Percentiles rank a stretch among this genome's conserved stretches.
phyloP scores from a whole-genome alignment of 768 basidiomycete genomes.

The Termitomyces sp. region DNA sequence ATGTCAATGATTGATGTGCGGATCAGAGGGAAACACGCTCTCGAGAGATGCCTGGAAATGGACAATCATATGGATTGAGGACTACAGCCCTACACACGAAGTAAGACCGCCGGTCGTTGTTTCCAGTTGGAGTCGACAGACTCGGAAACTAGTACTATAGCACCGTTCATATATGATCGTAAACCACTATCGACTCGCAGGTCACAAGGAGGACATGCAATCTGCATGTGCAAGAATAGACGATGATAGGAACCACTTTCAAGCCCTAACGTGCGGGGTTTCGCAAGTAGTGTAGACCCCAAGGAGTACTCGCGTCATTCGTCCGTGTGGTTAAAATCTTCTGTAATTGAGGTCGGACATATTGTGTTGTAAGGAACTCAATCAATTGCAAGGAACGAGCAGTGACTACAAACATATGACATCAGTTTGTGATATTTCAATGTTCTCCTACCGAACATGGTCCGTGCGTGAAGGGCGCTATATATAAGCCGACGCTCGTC shows the following conservation, averaged over 20 bases:
- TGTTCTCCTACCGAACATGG: constrained; percentile 16
- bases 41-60: background rate
- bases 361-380: too few relatives aligned
- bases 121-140: background rate
- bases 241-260: background rate
- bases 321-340: background rate
- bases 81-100: background rate
- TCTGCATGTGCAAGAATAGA: background rate
- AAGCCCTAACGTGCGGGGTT: too few relatives aligned
- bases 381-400: too few relatives aligned
- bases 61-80: background rate
- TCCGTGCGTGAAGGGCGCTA: constrained; percentile 27
- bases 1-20: too few relatives aligned
- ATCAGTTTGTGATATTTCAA: too few relatives aligned
- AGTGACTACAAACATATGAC: too few relatives aligned
- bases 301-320: background rate
- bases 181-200: background rate
- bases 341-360: background rate
- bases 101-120: background rate
- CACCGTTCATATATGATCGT: background rate
- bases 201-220: background rate
- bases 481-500: constrained; percentile 23
- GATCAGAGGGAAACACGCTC: background rate
- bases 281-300: background rate
- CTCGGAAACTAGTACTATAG: background rate